Evolutionary conservation across 83 land plant species (phyloP), one percentile per base, ranked within the genome.

Genomic region (Diphasiastrum complanatum): DNA sequence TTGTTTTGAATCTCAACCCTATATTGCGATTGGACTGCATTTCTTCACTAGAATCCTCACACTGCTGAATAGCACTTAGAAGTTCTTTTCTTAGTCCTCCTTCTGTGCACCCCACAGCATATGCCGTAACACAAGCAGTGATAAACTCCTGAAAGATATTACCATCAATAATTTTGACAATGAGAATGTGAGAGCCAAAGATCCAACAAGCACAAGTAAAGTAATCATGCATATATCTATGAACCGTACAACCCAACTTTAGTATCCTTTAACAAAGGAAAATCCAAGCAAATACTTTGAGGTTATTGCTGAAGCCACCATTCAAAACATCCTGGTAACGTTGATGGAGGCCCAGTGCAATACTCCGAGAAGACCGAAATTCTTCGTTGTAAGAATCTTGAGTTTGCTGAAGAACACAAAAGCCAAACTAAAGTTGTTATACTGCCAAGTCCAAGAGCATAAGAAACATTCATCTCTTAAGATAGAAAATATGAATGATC

Each of bases 91-190:
- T 78, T 33, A 89, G 60, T 5, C 87, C 91, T 64, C 85, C 96
- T 47, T 81, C 87, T 14, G 96, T 89, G 62, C 96, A 89, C 31
- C 96, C 96, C 56, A 89, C 70, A 18, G 90, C 91, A 79, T 89
- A 89, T 57, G 96, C 96, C 52, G 76, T 89, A 32, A 89, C 96
- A 28, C 85, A 90, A 61, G 96, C 96, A 70, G 66, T 67, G 40
- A 89, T 81, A 59, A 89, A 89, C 51, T 89, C 91, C 96, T 89
- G 66, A 49, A 16, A 41, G n/a, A n/a, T n/a, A 49, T 2, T 16
- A 5, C 50, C 58, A n/a, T 22, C 12, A 26, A 8, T 43, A 61
- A 40, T 4, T 41, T 16, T 33, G 19, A 58, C 20, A 23, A 22
- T 65, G 18, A 8, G 4, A 37, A 10, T 28, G 33, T 35, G 26